Base-by-base conservation (phyloP, 2,329 filamentous ascomycete genomes). In the Didymella keratinophila region DNA sequence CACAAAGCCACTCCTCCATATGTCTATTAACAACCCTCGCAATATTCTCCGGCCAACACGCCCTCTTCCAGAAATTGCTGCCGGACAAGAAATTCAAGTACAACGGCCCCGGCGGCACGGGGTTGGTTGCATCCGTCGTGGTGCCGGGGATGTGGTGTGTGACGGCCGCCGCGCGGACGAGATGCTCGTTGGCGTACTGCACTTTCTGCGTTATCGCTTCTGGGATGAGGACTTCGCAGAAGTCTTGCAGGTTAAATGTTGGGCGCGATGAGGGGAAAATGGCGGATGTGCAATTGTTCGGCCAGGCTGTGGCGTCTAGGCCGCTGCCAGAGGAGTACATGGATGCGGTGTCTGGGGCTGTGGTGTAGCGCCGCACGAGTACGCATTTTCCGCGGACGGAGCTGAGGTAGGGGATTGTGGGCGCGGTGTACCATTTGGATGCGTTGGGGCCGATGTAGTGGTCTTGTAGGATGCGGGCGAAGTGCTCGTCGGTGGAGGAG, bases 1-100 rank as follows among this genome's bases (percentile, higher is more conserved):
- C 76, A 65, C 85, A 86, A 51, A 89, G 70, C 74, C 86, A 86
- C 61, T 84, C 81, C 41, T 85, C 80, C n/a, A 83, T 84, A 2
- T 89, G 87, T 18, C 93, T 91, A 79, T 98, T 98, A 47, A 97
- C 84, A 79, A 90, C 92, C 20, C 87, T 89, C 1, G 95, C 94
- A 74, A 99, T 92, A 71, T 86, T 89, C 77, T 97, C 93, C 0
- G 95, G 95, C 95, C 95, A 99, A 77, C 93, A 97, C 54, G 86
- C 87, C 1, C 89, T 83, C 65, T 92, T 93, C 88, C 94, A 98
- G 81, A 98, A 98, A 79, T 97, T 97, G 76, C 90, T 94, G 0
- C 89, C 95, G 66, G 85, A 92, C 62, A 97, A 77, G 74, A 97
- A 98, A 77, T 98, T 99, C 77, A 98, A 81, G 70, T 90, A 96